Evolutionary conservation across 2,329 filamentous ascomycete species (phyloP), one percentile per base, ranked within the genome.

Genomic region (Pseudocercospora fuligena): DNA sequence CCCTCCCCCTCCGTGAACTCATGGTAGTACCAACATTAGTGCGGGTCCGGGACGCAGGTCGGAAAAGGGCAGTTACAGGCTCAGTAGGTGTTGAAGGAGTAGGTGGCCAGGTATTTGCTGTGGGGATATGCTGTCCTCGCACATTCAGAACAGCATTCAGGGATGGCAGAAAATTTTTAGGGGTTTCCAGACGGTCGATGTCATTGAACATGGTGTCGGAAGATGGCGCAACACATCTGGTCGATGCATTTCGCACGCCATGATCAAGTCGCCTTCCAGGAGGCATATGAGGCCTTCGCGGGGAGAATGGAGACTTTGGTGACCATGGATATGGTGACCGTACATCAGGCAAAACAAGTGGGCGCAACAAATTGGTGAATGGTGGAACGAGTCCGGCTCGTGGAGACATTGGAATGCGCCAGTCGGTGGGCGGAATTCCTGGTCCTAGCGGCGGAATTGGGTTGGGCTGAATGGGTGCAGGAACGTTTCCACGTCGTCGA

Each of bases 181-280:
- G 61, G n/a, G 61, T 63, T 14, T 59, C 31, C 36, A 59, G 53
- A 21, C 54, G 36, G 29, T 63, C 61, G 8, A 63, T 57, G 23
- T 51, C 31, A 14, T 27, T n/a, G 43, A 19, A 36, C 6, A n/a
- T 19, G 40, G 51, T 43, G 9, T 31, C 49, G 4, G 40, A 12
- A 57, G 36, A 36, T 3, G 54, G 9, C 8, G 43, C 36, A 31
- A 31, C n/a, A 25, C 51, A 33, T 7, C 25, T 25, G 12, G 56
- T 27, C 33, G 46, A 21, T 19, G 54, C 49, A 29, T 43, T 14
- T 3, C 54, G 40, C 14, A 64, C 23, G 2, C 16, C 27, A 60
- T 51, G 31, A 43, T 43, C 19, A 51, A 9, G 25, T 47, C 29
- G 14, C 51, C 51, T 33, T 64, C 54, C n/a, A 56, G 36, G 12